Evolutionary conservation across 164 flowering plant species (phyloP), one percentile per base, ranked within the genome.

Genomic region (Vitis riparia): DNA sequence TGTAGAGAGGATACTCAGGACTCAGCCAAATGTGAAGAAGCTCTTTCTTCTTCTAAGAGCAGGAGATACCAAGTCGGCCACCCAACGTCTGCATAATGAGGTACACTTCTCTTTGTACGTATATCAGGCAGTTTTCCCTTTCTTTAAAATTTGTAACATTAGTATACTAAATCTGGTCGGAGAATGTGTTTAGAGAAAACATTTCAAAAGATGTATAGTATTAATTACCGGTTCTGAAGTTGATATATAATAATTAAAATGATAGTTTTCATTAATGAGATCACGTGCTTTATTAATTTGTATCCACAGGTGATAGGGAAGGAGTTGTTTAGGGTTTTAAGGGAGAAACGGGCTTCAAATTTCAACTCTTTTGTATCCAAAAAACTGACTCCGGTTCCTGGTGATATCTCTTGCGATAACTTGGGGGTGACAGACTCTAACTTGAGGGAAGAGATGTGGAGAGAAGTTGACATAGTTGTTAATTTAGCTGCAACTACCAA

Each of bases 401-500:
- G 93, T 1, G 93, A 89, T 67, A 84, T 87, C 14, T 60, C 84
- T 1, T 59, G 5, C 0, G 81, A 79, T 11, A 74, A 85, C 51
- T 72, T 87, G 72, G 89, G 89, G 11, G 63, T 89, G 23, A 65
- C 68, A 23, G 83, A 86, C 52, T 61, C 77, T 11, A 66, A 13
- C 16, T 55, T 84, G 63, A 71, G 29, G 48, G 76, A 84, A 59
- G 80, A 84, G 30, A 78, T 87, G 81, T 66, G 61, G 69, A 72
- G 32, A 49, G 71, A 86, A 52, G 55, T 84, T 9, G 91, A 87
- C 37, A 68, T 76, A 48, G 75, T 87, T 29, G 59, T 86, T 29
- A 87, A 87, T 51, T 37, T 83, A 59, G 89, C 91, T 63, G 91
- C 88, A 7, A 85, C 85, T 8, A 87, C 89, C 75, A 86, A 83